phyloP scores from a whole-genome alignment of 2,329 filamentous ascomycete species.

The Peltaster fructicola region DNA sequence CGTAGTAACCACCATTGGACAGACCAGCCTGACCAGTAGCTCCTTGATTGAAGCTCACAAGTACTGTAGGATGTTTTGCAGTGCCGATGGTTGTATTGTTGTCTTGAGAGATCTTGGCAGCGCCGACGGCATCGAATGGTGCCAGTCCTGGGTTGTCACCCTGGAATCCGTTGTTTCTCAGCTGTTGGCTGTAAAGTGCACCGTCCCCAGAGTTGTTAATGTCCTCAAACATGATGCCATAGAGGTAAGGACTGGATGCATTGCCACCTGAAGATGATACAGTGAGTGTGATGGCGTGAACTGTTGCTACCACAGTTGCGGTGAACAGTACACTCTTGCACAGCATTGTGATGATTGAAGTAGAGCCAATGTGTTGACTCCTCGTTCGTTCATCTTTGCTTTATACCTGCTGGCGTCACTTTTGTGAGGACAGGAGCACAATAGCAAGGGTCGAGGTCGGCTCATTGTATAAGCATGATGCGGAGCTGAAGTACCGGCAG shows the following conservation, averaged over 20 bases:
- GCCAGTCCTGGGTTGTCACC: not conserved
- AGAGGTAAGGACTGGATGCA: constrained; percentile 21
- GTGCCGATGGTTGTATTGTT: constrained; percentile 36
- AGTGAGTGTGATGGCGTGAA: too few relatives aligned
- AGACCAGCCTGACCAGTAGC: constrained; percentile 27
- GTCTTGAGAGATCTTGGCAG: constrained; percentile 29
- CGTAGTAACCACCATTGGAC: constrained; percentile 26
- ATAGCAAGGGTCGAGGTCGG: too few relatives aligned
- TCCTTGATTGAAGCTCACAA: constrained; percentile 3
- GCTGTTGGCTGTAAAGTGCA: constrained; percentile 52
- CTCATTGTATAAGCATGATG: too few relatives aligned
- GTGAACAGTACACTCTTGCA: too few relatives aligned
- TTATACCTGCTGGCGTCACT: too few relatives aligned
- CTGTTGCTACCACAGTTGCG: too few relatives aligned
- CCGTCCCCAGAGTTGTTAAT: constrained; percentile 47
- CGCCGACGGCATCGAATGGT: constrained; percentile 30
- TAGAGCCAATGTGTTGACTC: too few relatives aligned
- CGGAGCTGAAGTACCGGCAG: too few relatives aligned
- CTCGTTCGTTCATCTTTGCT: too few relatives aligned
- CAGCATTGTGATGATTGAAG: too few relatives aligned
- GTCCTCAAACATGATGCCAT: constrained; percentile 27
- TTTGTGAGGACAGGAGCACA: too few relatives aligned
- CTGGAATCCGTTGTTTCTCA: constrained; percentile 56
- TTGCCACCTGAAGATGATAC: constrained; percentile 22
- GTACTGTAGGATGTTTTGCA: constrained; percentile 22